Conservation (phyloP, 345 rosid genomes). For the Anacardium occidentale region DNA sequence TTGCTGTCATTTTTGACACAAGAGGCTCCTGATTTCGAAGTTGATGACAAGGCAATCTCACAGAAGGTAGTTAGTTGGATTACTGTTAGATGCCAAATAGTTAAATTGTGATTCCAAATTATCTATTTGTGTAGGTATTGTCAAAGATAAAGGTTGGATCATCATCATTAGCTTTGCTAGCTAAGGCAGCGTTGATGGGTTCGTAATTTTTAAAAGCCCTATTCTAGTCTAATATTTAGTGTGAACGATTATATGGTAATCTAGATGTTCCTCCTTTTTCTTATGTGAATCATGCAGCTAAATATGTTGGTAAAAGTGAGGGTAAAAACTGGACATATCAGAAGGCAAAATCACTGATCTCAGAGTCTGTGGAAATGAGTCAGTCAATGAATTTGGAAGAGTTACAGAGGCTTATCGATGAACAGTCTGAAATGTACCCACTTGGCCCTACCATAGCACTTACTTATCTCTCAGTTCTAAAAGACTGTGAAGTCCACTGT, state of each 20-base stretch:
- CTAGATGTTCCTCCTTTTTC: constrained; percentile 15
- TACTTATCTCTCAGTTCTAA: constrained; percentile 76
- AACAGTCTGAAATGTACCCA: constrained; percentile 87
- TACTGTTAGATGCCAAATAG: constrained; percentile 13
- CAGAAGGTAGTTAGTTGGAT: constrained; percentile 48
- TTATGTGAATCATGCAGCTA: constrained; percentile 50
- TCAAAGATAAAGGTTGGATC: constrained; percentile 80
- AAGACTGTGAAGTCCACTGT: constrained; percentile 88
- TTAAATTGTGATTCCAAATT: constrained; percentile 14
- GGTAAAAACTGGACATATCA: constrained; percentile 75
- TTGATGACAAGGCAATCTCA: constrained; percentile 43
- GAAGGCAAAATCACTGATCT: constrained; percentile 65
- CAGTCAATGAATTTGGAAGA: constrained; percentile 57
- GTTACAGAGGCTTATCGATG: constrained; percentile 65
- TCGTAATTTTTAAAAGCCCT: constrained; percentile 31
- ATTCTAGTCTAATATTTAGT: neutral
- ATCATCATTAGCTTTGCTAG: constrained; percentile 76
- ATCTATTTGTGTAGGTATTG: constrained; percentile 47
- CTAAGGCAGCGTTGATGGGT: constrained; percentile 84
- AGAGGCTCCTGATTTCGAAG: constrained; percentile 49
- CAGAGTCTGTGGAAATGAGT: constrained; percentile 81
- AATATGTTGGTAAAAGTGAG: constrained; percentile 89
- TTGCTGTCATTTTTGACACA: constrained; percentile 69
- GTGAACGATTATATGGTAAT: constrained; percentile 1
- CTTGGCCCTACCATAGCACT: constrained; percentile 88